Evolutionary conservation across 2,329 filamentous ascomycete species (phyloP).

Genomic region (Neocucurbitaria cava): DNA sequence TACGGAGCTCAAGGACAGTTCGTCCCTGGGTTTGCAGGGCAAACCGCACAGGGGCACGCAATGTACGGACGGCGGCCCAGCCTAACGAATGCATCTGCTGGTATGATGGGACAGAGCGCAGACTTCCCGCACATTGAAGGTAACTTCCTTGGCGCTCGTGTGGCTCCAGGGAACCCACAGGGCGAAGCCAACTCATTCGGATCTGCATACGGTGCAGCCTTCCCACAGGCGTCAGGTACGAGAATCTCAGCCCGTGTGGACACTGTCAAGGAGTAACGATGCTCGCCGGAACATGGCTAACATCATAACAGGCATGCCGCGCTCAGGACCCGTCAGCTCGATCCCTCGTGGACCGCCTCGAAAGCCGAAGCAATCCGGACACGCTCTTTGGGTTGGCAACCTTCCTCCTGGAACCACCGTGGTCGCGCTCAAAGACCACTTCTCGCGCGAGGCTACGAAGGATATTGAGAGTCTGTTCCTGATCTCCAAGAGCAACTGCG

Average conservation of each 20-base stretch:
- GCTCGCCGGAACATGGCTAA: neutral
- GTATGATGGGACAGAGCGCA: conserved; percentile 27
- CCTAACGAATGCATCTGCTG: conserved; percentile 22
- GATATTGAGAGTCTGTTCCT: conserved; percentile 89
- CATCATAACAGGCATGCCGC: conserved; percentile 25
- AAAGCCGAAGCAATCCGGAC: conserved; percentile 74
- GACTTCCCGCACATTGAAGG: conserved; percentile 31
- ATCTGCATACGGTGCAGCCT: conserved; percentile 23
- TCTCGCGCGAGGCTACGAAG: conserved; percentile 76
- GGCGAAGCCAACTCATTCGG: conserved; percentile 24
- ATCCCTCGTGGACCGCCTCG: conserved; percentile 68
- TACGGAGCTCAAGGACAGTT: conserved; percentile 41
- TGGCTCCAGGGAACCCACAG: conserved; percentile 17
- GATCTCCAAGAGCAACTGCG: conserved; percentile 96
- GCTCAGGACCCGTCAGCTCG: conserved; percentile 35
- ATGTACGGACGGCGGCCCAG: conserved; percentile 42
- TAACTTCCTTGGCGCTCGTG: conserved; percentile 21
- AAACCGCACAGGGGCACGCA: conserved; percentile 29
- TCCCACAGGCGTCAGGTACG: conserved; percentile 31
- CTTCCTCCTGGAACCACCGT: conserved; percentile 83
- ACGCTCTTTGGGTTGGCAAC: conserved; percentile 96
- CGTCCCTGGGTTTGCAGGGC: conserved; percentile 32
- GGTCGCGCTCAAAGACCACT: conserved; percentile 86
- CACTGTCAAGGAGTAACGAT: neutral
- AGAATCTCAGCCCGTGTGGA: neutral